A percentile compares a stretch with the other conserved stretches of the same genome.
Conservation (phyloP, 2,329 filamentous ascomycete species). For the Exophiala phaeomuriformis region DNA sequence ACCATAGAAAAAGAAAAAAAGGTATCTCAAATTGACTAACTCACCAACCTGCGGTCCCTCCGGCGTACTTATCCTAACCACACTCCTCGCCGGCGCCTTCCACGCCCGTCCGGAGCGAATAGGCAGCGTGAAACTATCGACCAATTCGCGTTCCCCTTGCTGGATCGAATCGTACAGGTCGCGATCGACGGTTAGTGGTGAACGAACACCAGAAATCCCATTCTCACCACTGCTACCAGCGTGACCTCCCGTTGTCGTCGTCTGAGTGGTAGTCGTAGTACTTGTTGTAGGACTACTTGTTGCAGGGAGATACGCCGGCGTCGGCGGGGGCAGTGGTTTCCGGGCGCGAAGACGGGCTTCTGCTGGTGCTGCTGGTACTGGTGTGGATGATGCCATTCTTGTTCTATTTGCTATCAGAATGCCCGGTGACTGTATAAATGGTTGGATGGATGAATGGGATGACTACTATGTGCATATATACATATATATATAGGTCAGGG, state of each 20-base stretch:
- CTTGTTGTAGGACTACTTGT: conserved; percentile 1
- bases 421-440: too few relatives aligned
- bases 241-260: too few relatives aligned
- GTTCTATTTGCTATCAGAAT: too few relatives aligned
- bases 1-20: too few relatives aligned
- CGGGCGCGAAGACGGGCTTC: conserved; percentile 20
- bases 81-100: conserved; percentile 59
- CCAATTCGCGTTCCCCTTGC: conserved; percentile 17
- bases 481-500: too few relatives aligned
- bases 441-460: too few relatives aligned
- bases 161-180: conserved; percentile 26
- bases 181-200: conserved; percentile 23
- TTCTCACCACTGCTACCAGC: too few relatives aligned
- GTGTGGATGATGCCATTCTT: neutral
- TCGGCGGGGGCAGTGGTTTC: conserved; percentile 20
- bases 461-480: too few relatives aligned
- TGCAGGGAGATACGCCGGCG: conserved; percentile 28
- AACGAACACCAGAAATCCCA: neutral
- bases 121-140: conserved; percentile 54
- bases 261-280: too few relatives aligned
- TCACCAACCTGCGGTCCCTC: conserved; percentile 63
- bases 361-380: neutral
- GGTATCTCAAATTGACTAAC: neutral
- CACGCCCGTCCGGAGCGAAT: conserved; percentile 69
- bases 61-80: conserved; percentile 68